phyloP scores from a whole-genome alignment of 2,329 filamentous ascomycete species.

The Fusarium chaquense region DNA sequence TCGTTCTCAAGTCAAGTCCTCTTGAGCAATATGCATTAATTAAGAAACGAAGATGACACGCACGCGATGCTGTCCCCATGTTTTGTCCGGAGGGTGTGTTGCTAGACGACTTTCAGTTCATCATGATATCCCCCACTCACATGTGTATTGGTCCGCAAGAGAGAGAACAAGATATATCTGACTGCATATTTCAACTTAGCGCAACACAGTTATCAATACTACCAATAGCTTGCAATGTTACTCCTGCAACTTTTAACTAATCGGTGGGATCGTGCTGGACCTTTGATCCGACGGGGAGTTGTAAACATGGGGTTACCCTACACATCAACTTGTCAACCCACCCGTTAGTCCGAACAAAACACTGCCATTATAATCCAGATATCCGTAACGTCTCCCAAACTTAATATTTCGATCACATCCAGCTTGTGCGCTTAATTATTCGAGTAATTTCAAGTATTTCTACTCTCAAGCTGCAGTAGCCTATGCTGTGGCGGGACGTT shows the following conservation, averaged over 20 bases:
- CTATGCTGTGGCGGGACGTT: conserved; percentile 35
- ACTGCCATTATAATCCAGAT: not conserved
- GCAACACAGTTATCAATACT: conserved; percentile 21
- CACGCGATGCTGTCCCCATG: not conserved
- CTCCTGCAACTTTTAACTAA: conserved; percentile 18
- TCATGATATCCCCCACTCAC: conserved; percentile 9
- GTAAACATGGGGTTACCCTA: conserved; percentile 35
- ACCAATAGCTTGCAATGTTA: conserved; percentile 14
- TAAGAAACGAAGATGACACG: conserved; percentile 4
- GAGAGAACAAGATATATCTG: conserved; percentile 1
- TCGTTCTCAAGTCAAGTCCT: not conserved
- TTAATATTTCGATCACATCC: conserved; percentile 3
- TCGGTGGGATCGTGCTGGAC: conserved; percentile 22
- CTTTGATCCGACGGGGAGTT: conserved; percentile 26
- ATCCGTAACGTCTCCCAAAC: not conserved
- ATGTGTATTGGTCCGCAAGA: conserved; percentile 16
- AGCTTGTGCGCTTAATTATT: not conserved
- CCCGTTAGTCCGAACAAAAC: conserved; percentile 15
- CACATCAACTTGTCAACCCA: conserved; percentile 14
- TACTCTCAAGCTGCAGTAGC: conserved; percentile 9
- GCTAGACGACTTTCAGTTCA: conserved; percentile 16
- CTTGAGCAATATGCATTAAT: not conserved
- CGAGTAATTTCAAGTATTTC: not conserved
- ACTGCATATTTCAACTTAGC: not conserved
- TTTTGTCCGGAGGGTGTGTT: conserved; percentile 31